These are phyloP conservation scores for Solanum aculeatissimum DNA, from an alignment of 305 asterid species.

Conservation along the genomic window DNA sequence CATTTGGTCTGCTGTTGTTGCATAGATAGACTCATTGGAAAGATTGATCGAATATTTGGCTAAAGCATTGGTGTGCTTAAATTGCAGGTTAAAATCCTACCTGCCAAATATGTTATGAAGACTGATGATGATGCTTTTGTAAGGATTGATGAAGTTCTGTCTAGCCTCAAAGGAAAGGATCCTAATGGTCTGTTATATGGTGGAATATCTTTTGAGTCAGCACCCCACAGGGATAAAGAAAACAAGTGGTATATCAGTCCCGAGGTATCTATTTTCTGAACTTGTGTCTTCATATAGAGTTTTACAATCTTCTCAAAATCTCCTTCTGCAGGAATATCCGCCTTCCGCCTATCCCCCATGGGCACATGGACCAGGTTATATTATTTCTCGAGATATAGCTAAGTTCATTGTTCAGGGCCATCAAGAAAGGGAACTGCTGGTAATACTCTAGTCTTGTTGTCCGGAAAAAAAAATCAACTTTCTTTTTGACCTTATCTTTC, in stretches of 20 bases:
- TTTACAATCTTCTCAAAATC: neutral
- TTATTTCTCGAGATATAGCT: slow-evolving; percentile 73
- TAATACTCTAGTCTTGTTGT: slow-evolving; percentile 6
- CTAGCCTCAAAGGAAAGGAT: slow-evolving; percentile 53
- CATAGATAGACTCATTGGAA: neutral
- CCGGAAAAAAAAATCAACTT: neutral
- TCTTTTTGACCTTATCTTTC: neutral
- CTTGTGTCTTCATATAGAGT: neutral
- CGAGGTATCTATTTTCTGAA: slow-evolving; percentile 31
- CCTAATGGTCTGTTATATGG: slow-evolving; percentile 53
- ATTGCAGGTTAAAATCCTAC: slow-evolving; percentile 50
- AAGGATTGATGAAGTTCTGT: slow-evolving; percentile 68
- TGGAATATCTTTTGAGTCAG: slow-evolving; percentile 59
- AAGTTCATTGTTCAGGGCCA: slow-evolving; percentile 71
- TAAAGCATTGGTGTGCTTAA: neutral
- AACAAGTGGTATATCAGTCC: slow-evolving; percentile 87
- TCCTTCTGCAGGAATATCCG: slow-evolving; percentile 65
- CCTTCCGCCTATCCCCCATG: slow-evolving; percentile 80
- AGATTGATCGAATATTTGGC: neutral
- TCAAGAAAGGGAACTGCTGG: slow-evolving; percentile 53
- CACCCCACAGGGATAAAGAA: slow-evolving; percentile 75
- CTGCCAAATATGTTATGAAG: slow-evolving; percentile 83
- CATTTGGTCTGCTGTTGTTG: neutral
- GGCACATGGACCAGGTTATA: slow-evolving; percentile 97
- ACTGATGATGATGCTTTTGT: slow-evolving; percentile 94